Evolutionary conservation across 495 filamentous ascomycete genomes (phyloP).

Genomic region (Thermothielavioides terrestris): DNA sequence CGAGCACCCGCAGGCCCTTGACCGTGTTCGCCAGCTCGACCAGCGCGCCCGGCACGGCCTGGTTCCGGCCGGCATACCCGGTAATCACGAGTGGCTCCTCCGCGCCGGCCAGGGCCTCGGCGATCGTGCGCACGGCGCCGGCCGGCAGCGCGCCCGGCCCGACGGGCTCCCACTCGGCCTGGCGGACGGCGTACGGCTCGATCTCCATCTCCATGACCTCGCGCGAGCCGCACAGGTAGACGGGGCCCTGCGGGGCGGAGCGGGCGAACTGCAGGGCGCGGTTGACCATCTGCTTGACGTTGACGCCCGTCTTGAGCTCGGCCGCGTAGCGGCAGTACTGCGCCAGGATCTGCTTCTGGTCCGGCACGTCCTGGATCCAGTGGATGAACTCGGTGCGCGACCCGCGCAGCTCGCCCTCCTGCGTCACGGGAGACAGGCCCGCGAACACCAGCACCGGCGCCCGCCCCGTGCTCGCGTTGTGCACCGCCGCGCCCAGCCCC

Average conservation of each 20-base stretch:
- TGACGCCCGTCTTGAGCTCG: conserved; percentile 85
- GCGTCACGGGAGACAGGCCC: conserved; percentile 79
- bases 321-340: conserved; percentile 93
- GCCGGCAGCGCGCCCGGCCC: conserved; percentile 64
- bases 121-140: conserved; percentile 57
- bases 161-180: conserved; percentile 65
- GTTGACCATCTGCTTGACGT: conserved; percentile 94
- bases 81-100: conserved; percentile 72
- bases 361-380: conserved; percentile 95
- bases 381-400: conserved; percentile 92
- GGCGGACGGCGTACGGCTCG: conserved; percentile 66
- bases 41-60: conserved; percentile 58
- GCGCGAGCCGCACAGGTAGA: conserved; percentile 74
- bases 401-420: conserved; percentile 84
- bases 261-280: conserved; percentile 80
- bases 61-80: conserved; percentile 74
- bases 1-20: conserved; percentile 72
- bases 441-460: conserved; percentile 88
- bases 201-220: conserved; percentile 94
- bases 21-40: conserved; percentile 71
- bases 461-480: conserved; percentile 81
- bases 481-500: conserved; percentile 77
- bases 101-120: conserved; percentile 61
- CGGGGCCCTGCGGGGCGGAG: conserved; percentile 74
- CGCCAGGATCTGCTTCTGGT: conserved; percentile 82